Evolutionary conservation across 768 basidiomycete genomes (phyloP).

Genomic region (Lentinula detonsa): DNA sequence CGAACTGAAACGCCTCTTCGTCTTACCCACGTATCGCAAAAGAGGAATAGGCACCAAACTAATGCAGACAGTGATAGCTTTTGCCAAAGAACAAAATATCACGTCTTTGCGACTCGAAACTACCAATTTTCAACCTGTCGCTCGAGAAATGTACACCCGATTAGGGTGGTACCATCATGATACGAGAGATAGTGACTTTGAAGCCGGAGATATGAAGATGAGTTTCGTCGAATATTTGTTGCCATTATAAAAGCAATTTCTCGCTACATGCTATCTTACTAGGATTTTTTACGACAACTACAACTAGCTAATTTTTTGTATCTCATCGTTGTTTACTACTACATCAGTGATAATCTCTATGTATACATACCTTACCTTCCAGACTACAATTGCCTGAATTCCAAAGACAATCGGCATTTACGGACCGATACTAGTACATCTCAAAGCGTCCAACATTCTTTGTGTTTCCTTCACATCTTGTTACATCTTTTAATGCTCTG

Average conservation of each 20-base stretch:
- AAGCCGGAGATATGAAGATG: conserved; percentile 1
- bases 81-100: background rate
- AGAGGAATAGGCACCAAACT: background rate
- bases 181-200: conserved; percentile 1
- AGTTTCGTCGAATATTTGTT: background rate
- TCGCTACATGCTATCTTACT: background rate
- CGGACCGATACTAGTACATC: background rate
- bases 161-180: background rate
- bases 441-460: too few relatives aligned
- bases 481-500: background rate
- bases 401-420: background rate
- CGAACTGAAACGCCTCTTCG: conserved; percentile 3
- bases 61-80: background rate
- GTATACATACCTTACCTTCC: background rate
- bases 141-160: background rate
- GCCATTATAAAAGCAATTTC: background rate
- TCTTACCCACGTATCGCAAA: conserved; percentile 2
- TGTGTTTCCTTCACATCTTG: too few relatives aligned
- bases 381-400: too few relatives aligned
- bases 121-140: conserved; percentile 3
- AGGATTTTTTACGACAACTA: background rate
- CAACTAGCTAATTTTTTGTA: background rate
- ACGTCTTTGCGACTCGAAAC: background rate
- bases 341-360: background rate
- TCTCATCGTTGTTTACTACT: background rate